Conservation (phyloP, 2,329 filamentous ascomycete genomes). For the Trichothecium roseum region DNA sequence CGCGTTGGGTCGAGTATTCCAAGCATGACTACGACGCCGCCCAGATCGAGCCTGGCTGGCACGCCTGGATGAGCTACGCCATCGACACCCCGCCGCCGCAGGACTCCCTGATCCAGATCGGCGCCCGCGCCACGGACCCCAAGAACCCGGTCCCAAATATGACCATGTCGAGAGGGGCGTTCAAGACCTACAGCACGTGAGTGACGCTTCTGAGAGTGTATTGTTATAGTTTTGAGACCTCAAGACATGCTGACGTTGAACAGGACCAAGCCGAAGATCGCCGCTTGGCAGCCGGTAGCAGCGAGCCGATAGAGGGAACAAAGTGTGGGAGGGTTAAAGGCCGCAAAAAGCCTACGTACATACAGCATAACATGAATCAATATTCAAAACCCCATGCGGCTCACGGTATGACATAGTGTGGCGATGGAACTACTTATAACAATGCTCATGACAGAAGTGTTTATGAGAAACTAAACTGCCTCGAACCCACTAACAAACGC, state of each 20-base stretch:
- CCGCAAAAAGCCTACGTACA: conserved; percentile 3
- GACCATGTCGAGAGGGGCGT: conserved; percentile 69
- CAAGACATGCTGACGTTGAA: not conserved
- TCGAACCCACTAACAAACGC: too few species aligned
- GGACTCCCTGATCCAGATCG: conserved; percentile 61
- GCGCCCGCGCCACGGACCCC: conserved; percentile 66
- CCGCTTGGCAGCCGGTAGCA: conserved; percentile 39
- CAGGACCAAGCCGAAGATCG: conserved; percentile 44
- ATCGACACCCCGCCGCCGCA: conserved; percentile 76
- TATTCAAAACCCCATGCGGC: too few species aligned
- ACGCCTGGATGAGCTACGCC: conserved; percentile 93
- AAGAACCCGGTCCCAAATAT: conserved; percentile 60
- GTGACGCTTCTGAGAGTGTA: conserved; percentile 26
- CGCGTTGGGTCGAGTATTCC: conserved; percentile 96
- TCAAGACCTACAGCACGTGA: conserved; percentile 91
- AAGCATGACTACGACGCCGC: conserved; percentile 70
- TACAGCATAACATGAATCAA: conserved; percentile 8
- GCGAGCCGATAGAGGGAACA: conserved; percentile 14
- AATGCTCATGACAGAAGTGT: too few species aligned
- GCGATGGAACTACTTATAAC: too few species aligned
- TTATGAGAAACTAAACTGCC: too few species aligned
- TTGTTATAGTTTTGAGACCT: not conserved
- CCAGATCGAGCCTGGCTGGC: conserved; percentile 94
- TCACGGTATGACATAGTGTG: too few species aligned
- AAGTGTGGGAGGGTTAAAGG: not conserved